phyloP scores from a whole-genome alignment of 371 early-diverging fungal species.

The Quaeritorhiza haematococci region DNA sequence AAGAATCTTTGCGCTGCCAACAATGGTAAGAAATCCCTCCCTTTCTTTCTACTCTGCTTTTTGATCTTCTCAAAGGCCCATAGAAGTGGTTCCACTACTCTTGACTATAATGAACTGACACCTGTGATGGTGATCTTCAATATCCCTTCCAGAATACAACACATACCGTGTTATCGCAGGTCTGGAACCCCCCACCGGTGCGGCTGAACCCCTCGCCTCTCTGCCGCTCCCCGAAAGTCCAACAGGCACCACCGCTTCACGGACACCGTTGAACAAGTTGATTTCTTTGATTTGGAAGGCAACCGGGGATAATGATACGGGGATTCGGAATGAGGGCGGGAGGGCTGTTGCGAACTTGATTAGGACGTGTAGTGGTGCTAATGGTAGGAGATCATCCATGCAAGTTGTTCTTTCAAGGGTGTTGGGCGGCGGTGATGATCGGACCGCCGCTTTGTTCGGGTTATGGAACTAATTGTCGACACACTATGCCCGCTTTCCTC shows the following conservation, averaged over 20 bases:
- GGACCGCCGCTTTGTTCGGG: background rate
- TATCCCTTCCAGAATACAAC: conserved; percentile 27
- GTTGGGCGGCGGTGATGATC: background rate
- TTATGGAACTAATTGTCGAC: background rate
- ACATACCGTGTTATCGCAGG: conserved; percentile 41
- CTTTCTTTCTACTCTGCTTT: background rate
- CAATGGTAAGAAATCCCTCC: conserved; percentile 20
- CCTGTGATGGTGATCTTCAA: background rate
- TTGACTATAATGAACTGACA: background rate
- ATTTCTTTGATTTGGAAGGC: conserved; percentile 37
- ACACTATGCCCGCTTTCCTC: too few species aligned
- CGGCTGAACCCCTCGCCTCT: conserved; percentile 9
- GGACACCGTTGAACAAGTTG: conserved; percentile 33
- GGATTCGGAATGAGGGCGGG: conserved; percentile 46
- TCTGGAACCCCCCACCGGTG: conserved; percentile 25
- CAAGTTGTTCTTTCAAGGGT: too few species aligned
- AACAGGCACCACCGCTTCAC: background rate
- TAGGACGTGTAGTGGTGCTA: conserved; percentile 22
- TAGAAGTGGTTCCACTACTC: background rate
- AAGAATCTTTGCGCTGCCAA: conserved; percentile 38
- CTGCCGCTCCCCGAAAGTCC: conserved; percentile 9
- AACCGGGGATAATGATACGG: conserved; percentile 43
- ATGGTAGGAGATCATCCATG: conserved; percentile 20
- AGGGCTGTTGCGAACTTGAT: conserved; percentile 41
- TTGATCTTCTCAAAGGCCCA: background rate